Conservation (phyloP, 805 yeast genomes). For the Zygosaccharomyces pseudorouxii region DNA sequence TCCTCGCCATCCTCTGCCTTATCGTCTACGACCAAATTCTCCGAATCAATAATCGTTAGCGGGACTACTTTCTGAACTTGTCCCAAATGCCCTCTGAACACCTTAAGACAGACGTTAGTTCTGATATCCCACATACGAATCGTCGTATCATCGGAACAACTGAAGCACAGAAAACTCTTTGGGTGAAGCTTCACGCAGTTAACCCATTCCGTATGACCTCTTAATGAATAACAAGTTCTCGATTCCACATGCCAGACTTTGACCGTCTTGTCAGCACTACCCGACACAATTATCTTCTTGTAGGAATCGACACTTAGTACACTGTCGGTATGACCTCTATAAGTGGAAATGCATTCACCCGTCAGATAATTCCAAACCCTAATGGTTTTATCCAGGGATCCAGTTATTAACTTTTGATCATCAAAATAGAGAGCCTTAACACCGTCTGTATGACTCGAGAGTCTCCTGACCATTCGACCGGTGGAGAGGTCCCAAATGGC, state of each 20-base stretch:
- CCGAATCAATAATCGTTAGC: slow-evolving; percentile 62
- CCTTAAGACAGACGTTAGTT: slow-evolving; percentile 70
- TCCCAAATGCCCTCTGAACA: slow-evolving; percentile 86
- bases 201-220: slow-evolving; percentile 93
- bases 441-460: slow-evolving; percentile 85
- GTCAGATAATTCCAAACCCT: slow-evolving; percentile 95
- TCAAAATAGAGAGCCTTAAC: slow-evolving; percentile 84
- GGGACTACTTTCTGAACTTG: slow-evolving; percentile 94
- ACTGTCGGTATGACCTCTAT: slow-evolving; percentile 85
- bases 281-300: slow-evolving; percentile 80
- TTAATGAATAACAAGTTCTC: slow-evolving; percentile 82
- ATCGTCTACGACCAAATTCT: slow-evolving; percentile 44
- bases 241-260: slow-evolving; percentile 96
- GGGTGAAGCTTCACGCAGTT: slow-evolving; percentile 84
- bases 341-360: slow-evolving; percentile 90
- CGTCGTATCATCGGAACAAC: slow-evolving; percentile 89
- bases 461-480: slow-evolving; percentile 69
- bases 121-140: slow-evolving; percentile 91
- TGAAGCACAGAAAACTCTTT: slow-evolving; percentile 69
- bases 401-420: slow-evolving; percentile 83
- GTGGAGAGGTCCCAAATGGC: slow-evolving; percentile 90
- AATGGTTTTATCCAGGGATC: slow-evolving; percentile 85
- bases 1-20: slow-evolving; percentile 21
- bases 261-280: slow-evolving; percentile 84
- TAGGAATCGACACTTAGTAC: slow-evolving; percentile 80